Base-by-base conservation (phyloP, 1,284 basidiomycete species). In the Ganoderma multipileum region DNA sequence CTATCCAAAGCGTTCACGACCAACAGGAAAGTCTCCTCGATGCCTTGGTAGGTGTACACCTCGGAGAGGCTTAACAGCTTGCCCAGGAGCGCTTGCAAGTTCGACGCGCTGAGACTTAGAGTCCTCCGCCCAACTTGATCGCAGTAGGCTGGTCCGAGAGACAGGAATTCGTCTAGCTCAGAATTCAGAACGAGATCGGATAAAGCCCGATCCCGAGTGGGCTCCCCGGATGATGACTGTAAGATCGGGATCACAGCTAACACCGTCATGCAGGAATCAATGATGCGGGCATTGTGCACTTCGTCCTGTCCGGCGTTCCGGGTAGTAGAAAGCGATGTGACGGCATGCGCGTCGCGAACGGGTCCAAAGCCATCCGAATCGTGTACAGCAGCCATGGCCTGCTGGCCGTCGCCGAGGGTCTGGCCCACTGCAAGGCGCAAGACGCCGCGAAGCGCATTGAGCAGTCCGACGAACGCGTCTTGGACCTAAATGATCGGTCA, bases 301-400 rank as follows among this genome's bases (percentile, higher is more conserved):
- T 74, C 65, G 12, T 80, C 75, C 41, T 79, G 69, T 64, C 79
- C 68, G 26, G 77, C 72, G 61, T 78, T 75, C 71, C 26, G 75
- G 71, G 69, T 76, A 73, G 54, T 68, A 41, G 30, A 71, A 63
- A 69, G 36, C 5, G 67, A 63, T 2, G 61, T 42, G 5, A 63
- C 61, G 3, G 79, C 73, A 75, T 77, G 80, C 76, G 81, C 80
- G 18, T 83, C 86, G 55, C 83, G 81, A 68, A 90, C 86, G 1
- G 88, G 85, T 1, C 81, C 89, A 78, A 95, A 94, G 57, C 86
- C 91, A 75, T 93, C 92, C 30, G 85, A 84, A 61, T 89, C 87
- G 23, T 85, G 71, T 2, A 63, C 60, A 2, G 57, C 55, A 39
- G 66, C 68, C 12, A 59, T 33, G 28, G 44, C 62, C 57, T 65